Evolutionary conservation across 2,329 filamentous ascomycete species (phyloP), one percentile per base, ranked within the genome.

Genomic region (Microsporum canis): DNA sequence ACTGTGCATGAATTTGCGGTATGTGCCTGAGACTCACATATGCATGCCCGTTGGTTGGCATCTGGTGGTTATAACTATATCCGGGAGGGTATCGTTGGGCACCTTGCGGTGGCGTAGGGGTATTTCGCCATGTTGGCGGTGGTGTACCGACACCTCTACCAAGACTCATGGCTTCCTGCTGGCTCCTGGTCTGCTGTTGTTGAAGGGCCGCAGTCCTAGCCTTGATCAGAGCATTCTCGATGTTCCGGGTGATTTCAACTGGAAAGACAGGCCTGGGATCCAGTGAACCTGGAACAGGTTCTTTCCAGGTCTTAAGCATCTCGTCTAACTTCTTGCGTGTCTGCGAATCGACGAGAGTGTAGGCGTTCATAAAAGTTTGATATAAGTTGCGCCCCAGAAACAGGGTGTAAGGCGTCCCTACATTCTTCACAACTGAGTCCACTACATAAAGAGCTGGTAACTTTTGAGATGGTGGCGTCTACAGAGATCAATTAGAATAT

Each of bases 351-450:
- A 97, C 91, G 63, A 95, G 83, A 2, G 88, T 88, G 72, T 97
- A 99, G 41, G 94, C 89, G 69, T 95, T 89, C 91, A 97, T 96
- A 72, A 96, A 99, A 3, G 90, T 97, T 68, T 87, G 84, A 75
- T 92, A 97, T 43, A 99, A 83, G 70, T 92, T 92, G 45, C 89
- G 87, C 59, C 91, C 90, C 66, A 99, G 88, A 73, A 96, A 97
- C 10, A 97, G 81, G 0, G 92, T 97, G 75, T 99, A 99, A 5
- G 94, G 94, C 0, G 92, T 96, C 63, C 94, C 94, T 64, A 99
- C 91, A 78, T 99, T 97, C 76, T 99, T 99, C 71, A 95, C 91
- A 64, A 99, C 92, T 14, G 92, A 97, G 76, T 99, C 94, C 71
- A 99, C 86, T 66, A 99, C 89, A 76, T 97, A 99, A 33, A 99